Base-by-base conservation (phyloP, 495 filamentous ascomycete species). In the Usnea hakonensis region DNA sequence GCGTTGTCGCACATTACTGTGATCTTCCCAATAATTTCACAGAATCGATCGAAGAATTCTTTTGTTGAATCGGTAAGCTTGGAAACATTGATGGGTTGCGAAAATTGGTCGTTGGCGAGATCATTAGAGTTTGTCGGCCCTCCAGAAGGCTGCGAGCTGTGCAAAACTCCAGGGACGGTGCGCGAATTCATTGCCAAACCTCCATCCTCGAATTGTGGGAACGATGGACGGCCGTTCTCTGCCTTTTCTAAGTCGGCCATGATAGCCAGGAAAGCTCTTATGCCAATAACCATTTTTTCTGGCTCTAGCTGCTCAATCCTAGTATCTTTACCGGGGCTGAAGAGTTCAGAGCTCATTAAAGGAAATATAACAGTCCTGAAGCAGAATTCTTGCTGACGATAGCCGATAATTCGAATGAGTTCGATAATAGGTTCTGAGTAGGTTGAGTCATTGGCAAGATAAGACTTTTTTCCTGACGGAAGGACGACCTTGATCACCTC, bases 241-340 rank as follows among this genome's bases (percentile, higher is more conserved):
- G 86, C 85, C 58, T 86, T 93, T 74, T 97, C 94, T n/a, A 97
- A 74, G 72, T 99, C 94, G 1, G 88, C 79, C 87, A 97, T 91
- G 48, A 97, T 89, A 14, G 88, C 87, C 9, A 99, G 78, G 68
- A 97, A 99, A 11, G 94, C 87, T 56, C 90, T 83, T 61, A 99
- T 99, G 14, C 92, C 94, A 69, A 99, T 88, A 13, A 97, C 90
- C 78, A 97, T 96, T 69, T 88, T 88, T 70, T 99, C 94, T 0
- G 94, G 94, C 57, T 97, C 94, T 67, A 99, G 85, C 68, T 94
- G 90, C 69, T 97, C 93, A 55, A 95, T 88, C 69, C 85, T 90
- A 61, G 94, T 76, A 35, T 96, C 91, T 70, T 83, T 87, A 36
- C 88, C 86, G 36, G 84, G 80, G 2, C 83, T 83, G 69, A 98